Evolutionary conservation across 2,329 filamentous ascomycete genomes (phyloP).

Genomic region (Apiospora arundinis): DNA sequence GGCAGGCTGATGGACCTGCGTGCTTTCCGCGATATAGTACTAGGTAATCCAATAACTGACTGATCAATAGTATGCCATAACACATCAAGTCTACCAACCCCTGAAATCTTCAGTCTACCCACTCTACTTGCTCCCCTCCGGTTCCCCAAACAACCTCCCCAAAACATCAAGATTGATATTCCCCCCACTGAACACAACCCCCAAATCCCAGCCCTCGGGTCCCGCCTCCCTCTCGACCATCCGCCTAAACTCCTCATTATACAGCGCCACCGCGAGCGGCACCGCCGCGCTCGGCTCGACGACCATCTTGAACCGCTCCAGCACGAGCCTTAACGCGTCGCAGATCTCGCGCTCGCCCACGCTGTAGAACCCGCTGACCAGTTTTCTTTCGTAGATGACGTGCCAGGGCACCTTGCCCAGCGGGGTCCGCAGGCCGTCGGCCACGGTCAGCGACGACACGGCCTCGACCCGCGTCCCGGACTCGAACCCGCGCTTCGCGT

Average conservation of each 20-base stretch:
- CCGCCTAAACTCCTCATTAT: slow-evolving; percentile 80
- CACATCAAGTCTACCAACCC: not conserved
- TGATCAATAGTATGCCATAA: too few relatives aligned
- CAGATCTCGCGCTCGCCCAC: slow-evolving; percentile 86
- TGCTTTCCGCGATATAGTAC: too few relatives aligned
- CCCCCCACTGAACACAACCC: slow-evolving; percentile 65
- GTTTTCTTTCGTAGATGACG: slow-evolving; percentile 73
- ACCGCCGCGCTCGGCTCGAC: slow-evolving; percentile 90
- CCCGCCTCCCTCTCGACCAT: slow-evolving; percentile 75
- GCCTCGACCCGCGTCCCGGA: slow-evolving; percentile 66
- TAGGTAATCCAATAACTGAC: too few relatives aligned
- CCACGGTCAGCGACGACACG: slow-evolving; percentile 82
- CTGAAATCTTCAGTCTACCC: not conserved
- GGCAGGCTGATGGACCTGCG: too few relatives aligned
- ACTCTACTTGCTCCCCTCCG: slow-evolving; percentile 5
- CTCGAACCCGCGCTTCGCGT: slow-evolving; percentile 74
- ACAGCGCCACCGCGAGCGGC: slow-evolving; percentile 81
- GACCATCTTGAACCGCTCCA: slow-evolving; percentile 89
- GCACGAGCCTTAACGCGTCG: slow-evolving; percentile 75
- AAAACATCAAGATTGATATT: slow-evolving; percentile 64
- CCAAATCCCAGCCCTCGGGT: slow-evolving; percentile 74
- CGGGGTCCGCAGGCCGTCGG: slow-evolving; percentile 86
- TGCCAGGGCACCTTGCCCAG: slow-evolving; percentile 78
- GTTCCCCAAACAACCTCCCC: slow-evolving; percentile 53
- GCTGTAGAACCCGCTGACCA: slow-evolving; percentile 73